Evolutionary conservation across 371 early-diverging fungal species (phyloP).

Genomic region (Syncephalastrum contaminatum): DNA sequence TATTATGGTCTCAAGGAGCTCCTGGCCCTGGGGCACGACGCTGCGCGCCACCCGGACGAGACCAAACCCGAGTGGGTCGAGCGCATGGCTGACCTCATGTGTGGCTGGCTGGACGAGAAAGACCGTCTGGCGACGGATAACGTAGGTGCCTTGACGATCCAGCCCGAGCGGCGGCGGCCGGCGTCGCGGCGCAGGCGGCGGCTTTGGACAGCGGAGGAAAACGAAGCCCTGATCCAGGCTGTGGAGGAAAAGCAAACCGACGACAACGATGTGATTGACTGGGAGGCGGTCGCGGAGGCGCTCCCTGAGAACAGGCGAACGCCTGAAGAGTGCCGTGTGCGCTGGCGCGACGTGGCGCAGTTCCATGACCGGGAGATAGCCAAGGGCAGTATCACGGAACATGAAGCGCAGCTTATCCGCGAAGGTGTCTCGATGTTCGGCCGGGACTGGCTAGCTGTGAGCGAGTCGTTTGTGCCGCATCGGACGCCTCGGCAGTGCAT

Average conservation of each 20-base stretch:
- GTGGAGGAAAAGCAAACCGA: constrained; percentile 8
- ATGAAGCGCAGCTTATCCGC: constrained; percentile 26
- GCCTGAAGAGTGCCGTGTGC: constrained; percentile 17
- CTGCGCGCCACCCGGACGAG: constrained; percentile 12
- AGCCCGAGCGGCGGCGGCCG: background rate
- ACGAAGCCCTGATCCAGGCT: constrained; percentile 1
- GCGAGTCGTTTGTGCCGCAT: constrained; percentile 32
- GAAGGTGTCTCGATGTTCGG: constrained; percentile 49
- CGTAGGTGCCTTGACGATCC: background rate
- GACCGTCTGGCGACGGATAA: background rate
- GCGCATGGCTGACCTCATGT: constrained; percentile 20
- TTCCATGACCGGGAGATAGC: constrained; percentile 2
- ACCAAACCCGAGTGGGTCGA: constrained; percentile 20
- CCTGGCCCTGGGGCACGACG: constrained; percentile 11
- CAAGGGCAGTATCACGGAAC: constrained; percentile 17
- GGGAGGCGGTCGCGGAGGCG: constrained; percentile 16
- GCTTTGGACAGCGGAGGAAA: constrained; percentile 30
- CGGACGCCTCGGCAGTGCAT: constrained; percentile 36
- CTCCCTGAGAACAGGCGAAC: constrained; percentile 5
- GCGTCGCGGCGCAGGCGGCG: constrained; percentile 6
- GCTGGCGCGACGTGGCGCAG: constrained; percentile 22
- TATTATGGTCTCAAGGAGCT: constrained; percentile 19
- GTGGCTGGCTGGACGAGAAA: constrained; percentile 14
- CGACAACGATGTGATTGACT: constrained; percentile 8
- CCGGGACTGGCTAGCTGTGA: constrained; percentile 36